These are phyloP conservation scores for Didymella pinodella DNA, from an alignment of 2,329 filamentous ascomycete genomes.

Conservation along the genomic window DNA sequence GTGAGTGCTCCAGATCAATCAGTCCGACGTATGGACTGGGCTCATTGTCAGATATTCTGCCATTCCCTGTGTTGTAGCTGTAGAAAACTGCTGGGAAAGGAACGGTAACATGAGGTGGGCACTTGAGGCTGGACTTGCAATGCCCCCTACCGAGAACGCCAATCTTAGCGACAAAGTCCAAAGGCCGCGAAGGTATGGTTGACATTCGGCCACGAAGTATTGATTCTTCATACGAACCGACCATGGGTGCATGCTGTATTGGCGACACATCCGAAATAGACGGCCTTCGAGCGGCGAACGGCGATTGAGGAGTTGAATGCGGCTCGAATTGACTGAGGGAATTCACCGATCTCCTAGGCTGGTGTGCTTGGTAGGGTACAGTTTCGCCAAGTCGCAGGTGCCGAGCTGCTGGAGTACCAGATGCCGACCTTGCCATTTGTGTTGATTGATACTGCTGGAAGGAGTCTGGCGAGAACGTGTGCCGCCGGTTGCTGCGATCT, in stretches of 20 bases:
- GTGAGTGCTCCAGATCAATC: conserved; percentile 85
- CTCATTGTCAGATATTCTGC: conserved; percentile 77
- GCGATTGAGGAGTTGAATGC: conserved; percentile 54
- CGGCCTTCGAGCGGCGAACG: conserved; percentile 65
- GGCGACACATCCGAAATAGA: conserved; percentile 81
- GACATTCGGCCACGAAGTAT: conserved; percentile 97
- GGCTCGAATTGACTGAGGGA: conserved; percentile 58
- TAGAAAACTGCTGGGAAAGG: conserved; percentile 97
- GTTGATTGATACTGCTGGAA: conserved; percentile 61
- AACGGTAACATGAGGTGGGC: conserved; percentile 87
- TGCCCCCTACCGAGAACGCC: conserved; percentile 89
- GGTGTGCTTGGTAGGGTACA: conserved; percentile 77
- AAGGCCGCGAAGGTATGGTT: conserved; percentile 87
- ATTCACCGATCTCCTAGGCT: conserved; percentile 77
- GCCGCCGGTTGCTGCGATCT: conserved; percentile 66
- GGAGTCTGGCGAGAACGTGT: conserved; percentile 73
- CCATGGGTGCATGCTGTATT: conserved; percentile 90
- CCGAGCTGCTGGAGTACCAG: conserved; percentile 42
- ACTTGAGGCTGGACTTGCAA: conserved; percentile 84
- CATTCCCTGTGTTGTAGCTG: conserved; percentile 78
- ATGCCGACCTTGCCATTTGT: conserved; percentile 44
- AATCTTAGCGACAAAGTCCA: conserved; percentile 94
- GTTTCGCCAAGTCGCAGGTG: conserved; percentile 65
- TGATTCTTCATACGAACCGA: conserved; percentile 97
- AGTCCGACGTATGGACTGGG: conserved; percentile 96